phyloP scores from a whole-genome alignment of 345 rosid genomes.

The Hevea brasiliensis region DNA sequence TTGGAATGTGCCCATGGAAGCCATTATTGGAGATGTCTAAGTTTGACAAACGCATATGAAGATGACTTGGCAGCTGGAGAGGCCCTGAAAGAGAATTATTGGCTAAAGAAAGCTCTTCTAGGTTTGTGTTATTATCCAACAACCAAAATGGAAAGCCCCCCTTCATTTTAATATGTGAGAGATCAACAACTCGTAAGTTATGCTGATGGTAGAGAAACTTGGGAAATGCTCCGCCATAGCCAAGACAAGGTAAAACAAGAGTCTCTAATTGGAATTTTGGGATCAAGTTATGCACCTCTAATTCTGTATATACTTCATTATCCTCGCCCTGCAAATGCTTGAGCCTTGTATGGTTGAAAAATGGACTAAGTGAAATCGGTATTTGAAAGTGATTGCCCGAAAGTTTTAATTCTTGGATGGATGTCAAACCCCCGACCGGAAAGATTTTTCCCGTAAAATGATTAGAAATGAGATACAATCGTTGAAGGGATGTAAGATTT shows the following conservation, averaged over 20 bases:
- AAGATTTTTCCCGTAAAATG: too few relatives aligned
- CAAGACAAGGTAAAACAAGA: background rate
- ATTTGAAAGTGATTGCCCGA: too few relatives aligned
- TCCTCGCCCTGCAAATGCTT: background rate
- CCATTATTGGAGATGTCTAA: slow-evolving; percentile 3
- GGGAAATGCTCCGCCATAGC: background rate
- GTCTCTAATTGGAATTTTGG: slow-evolving; percentile 4
- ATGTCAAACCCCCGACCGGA: too few relatives aligned
- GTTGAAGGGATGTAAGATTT: too few relatives aligned
- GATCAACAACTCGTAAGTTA: background rate
- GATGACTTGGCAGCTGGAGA: background rate
- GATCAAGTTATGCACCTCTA: background rate
- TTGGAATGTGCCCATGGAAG: background rate
- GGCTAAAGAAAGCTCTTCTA: background rate
- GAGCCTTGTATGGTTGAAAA: background rate
- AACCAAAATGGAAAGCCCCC: too few relatives aligned
- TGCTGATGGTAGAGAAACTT: background rate
- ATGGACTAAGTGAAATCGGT: background rate
- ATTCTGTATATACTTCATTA: background rate
- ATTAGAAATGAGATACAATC: too few relatives aligned
- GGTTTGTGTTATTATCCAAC: slow-evolving; percentile 1
- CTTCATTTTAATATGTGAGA: background rate
- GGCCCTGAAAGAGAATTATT: slow-evolving; percentile 1
- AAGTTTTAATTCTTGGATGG: too few relatives aligned
- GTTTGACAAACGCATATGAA: background rate